A percentile compares a stretch with the other conserved stretches of the same genome.
These are phyloP conservation scores for Corinectria fuckeliana DNA, from an alignment of 2,329 filamentous ascomycete genomes.

Conservation along the genomic window DNA sequence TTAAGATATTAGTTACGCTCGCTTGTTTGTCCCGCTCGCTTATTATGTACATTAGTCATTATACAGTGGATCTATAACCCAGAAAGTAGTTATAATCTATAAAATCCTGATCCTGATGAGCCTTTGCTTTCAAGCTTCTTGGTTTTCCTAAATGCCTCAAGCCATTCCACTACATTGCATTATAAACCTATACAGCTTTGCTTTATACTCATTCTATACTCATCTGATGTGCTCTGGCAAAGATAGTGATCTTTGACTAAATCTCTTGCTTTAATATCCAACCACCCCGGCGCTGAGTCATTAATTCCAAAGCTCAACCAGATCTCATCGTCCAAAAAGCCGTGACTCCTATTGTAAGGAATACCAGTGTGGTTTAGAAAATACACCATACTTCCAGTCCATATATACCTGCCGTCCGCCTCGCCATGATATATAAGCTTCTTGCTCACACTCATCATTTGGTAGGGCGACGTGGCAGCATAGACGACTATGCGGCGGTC, in stretches of 20 bases:
- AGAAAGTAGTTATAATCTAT: too few relatives aligned
- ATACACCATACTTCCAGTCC: slow-evolving; percentile 35
- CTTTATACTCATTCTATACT: slow-evolving; percentile 20
- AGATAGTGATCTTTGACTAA: slow-evolving; percentile 30
- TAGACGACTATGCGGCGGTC: slow-evolving; percentile 33
- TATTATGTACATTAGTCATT: too few relatives aligned
- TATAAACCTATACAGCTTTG: slow-evolving; percentile 3
- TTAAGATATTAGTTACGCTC: background rate
- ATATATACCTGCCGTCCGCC: slow-evolving; percentile 30
- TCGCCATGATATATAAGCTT: slow-evolving; percentile 34
- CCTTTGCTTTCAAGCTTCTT: too few relatives aligned
- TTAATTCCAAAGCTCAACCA: slow-evolving; percentile 34
- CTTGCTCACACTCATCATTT: slow-evolving; percentile 34
- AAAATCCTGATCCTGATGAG: too few relatives aligned
- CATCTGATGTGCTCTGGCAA: slow-evolving; percentile 21
- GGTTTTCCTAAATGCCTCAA: too few relatives aligned
- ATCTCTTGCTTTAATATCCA: slow-evolving; percentile 31
- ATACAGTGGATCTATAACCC: too few relatives aligned
- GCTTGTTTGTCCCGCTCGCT: too few relatives aligned
- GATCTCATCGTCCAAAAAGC: slow-evolving; percentile 30
- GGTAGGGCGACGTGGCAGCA: slow-evolving; percentile 24
- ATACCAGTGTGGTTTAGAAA: slow-evolving; percentile 20
- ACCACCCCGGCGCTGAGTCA: slow-evolving; percentile 29
- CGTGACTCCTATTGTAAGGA: slow-evolving; percentile 23
- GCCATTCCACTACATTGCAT: too few relatives aligned